A percentile compares a stretch with the other conserved stretches of the same genome.
Evolutionary conservation across 1,284 basidiomycete species (phyloP).

Genomic region (Malassezia dermatis): DNA sequence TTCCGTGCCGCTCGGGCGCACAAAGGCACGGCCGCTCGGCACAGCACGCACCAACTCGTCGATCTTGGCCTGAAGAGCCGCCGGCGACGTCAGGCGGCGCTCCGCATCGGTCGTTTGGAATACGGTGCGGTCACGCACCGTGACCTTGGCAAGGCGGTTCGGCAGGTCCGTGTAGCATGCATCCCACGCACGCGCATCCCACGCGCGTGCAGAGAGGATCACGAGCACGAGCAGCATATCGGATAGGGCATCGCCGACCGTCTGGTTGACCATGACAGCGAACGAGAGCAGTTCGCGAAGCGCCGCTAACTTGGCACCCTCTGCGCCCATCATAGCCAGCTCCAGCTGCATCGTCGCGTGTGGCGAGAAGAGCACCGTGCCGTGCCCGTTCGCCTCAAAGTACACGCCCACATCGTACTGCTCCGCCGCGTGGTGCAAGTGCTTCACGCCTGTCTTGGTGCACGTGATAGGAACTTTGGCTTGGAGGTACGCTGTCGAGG

Average conservation of each 20-base stretch:
- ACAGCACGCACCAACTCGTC: conserved; percentile 72
- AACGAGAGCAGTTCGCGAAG: conserved; percentile 51
- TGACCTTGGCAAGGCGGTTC: conserved; percentile 91
- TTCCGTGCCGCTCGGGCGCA: conserved; percentile 92
- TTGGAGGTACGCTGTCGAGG: conserved; percentile 67
- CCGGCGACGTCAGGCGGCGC: conserved; percentile 68
- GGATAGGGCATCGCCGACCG: conserved; percentile 91
- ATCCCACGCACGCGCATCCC: conserved; percentile 69
- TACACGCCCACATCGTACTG: conserved; percentile 90
- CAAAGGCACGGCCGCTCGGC: conserved; percentile 79
- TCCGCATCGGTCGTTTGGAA: conserved; percentile 94
- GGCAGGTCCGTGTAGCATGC: conserved; percentile 85
- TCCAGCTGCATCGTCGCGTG: conserved; percentile 43
- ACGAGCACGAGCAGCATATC: conserved; percentile 93
- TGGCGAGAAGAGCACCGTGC: conserved; percentile 83
- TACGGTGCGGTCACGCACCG: conserved; percentile 68
- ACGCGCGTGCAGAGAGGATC: conserved; percentile 62
- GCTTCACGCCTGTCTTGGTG: conserved; percentile 93
- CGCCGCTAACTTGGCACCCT: conserved; percentile 49
- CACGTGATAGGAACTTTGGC: conserved; percentile 72
- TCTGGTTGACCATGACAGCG: conserved; percentile 85
- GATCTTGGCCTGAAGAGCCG: conserved; percentile 72
- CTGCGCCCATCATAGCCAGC: conserved; percentile 63
- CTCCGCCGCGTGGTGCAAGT: conserved; percentile 93
- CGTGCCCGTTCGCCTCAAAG: conserved; percentile 98